These are phyloP conservation scores for Recurvomyces mirabilis DNA, from an alignment of 495 filamentous ascomycete species.

Conservation along the genomic window DNA sequence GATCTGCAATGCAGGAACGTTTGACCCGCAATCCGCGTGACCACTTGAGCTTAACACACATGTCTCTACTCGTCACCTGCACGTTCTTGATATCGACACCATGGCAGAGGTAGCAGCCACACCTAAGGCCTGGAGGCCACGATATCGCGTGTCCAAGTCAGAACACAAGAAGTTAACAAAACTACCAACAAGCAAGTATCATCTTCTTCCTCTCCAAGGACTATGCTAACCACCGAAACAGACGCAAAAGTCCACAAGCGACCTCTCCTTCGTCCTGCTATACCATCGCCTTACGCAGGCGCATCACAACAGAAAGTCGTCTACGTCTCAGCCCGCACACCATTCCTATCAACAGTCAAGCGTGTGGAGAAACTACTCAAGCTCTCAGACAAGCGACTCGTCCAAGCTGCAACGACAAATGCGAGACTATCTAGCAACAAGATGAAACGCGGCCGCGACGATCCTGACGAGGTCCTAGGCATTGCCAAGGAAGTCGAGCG, in stretches of 20 bases:
- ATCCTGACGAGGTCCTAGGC: slow-evolving; percentile 13
- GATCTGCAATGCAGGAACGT: neutral
- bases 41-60: too few species aligned
- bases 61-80: too few species aligned
- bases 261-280: slow-evolving; percentile 58
- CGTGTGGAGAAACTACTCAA: slow-evolving; percentile 62
- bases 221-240: slow-evolving; percentile 12
- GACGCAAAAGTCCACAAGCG: slow-evolving; percentile 49
- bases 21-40: slow-evolving; percentile 2
- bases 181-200: neutral
- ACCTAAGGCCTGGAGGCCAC: too few species aligned
- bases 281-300: slow-evolving; percentile 46
- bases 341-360: slow-evolving; percentile 73
- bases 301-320: slow-evolving; percentile 48
- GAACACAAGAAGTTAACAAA: slow-evolving; percentile 1
- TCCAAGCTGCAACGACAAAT: slow-evolving; percentile 29
- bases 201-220: neutral
- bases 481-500: slow-evolving; percentile 20
- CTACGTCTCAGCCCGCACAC: slow-evolving; percentile 65
- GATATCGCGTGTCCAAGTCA: neutral
- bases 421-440: slow-evolving; percentile 27
- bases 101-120: neutral
- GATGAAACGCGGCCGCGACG: slow-evolving; percentile 29
- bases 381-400: slow-evolving; percentile 50
- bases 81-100: neutral